Evolutionary conservation across 352 stramenopile species (phyloP), one percentile per base, ranked within the genome.

Genomic region (Phytopythium vexans): DNA sequence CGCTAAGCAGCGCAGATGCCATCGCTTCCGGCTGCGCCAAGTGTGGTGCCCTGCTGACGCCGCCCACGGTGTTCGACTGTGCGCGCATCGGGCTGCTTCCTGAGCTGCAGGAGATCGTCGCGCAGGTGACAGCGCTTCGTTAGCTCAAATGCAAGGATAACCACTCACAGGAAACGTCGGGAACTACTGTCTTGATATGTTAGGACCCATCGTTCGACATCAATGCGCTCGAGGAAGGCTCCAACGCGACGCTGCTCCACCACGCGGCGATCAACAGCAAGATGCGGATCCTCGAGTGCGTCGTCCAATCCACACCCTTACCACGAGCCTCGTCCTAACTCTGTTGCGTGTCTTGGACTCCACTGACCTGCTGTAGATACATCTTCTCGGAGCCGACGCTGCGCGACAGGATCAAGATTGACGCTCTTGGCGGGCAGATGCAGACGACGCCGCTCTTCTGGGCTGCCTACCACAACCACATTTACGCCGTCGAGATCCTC

Each of bases 261-360:
- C 68, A 86, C 55, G 82, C 82, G 15, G 77, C 77, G n/a, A 74
- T 88, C 32, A 90, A 86, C 67, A 86, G 71, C 58, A 89, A 88
- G 58, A 89, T 90, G 76, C 72, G 81, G 8, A 61, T 90, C 7
- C 52, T 90, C 21, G 79, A 90, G 76, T 92, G 61, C 31, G 66
- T 63, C 14, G 21, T 14, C 14, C 37, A 8, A 37, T 41, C 34
- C 43, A n/a, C 39, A 31, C 32, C 35, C 31, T 41, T 41, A n/a
- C 6, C 27, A 32, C 38, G 41, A 33, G 15, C n/a, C 6, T 31
- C 14, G 14, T 15, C 8, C 15, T 27, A 15, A 21, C 11, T 14
- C 34, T 10, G 41, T 6, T 49, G 44, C 31, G 21, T n/a, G 4
- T 38, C 12, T 38, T 15, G 16, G 47, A 36, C 40, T 36, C 44